phyloP scores from a whole-genome alignment of 2,329 filamentous ascomycete genomes.

The Cordyceps fumosorosea region DNA sequence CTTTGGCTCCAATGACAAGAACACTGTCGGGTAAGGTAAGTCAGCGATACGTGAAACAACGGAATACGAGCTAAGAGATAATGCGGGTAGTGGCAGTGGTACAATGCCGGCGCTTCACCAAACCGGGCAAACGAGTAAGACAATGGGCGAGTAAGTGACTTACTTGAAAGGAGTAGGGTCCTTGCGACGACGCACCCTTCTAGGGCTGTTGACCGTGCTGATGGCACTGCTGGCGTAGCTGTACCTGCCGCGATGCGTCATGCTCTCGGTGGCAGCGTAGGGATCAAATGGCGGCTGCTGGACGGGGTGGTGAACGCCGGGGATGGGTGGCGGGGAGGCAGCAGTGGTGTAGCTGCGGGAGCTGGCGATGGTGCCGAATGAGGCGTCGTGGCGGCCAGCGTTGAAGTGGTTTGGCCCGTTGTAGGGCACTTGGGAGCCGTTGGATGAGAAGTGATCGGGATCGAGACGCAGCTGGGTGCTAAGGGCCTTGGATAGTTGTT shows the following conservation, averaged over 20 bases:
- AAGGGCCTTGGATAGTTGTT: slow-evolving; percentile 39
- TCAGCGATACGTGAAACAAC: slow-evolving; percentile 1
- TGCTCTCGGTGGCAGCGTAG: slow-evolving; percentile 82
- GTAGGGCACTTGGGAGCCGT: slow-evolving; percentile 38
- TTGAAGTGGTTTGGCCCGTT: not conserved
- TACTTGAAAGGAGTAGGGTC: slow-evolving; percentile 98
- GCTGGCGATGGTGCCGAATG: slow-evolving; percentile 31
- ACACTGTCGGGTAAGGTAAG: slow-evolving; percentile 49
- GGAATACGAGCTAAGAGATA: not conserved
- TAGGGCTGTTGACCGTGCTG: slow-evolving; percentile 87
- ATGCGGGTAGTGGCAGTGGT: not conserved
- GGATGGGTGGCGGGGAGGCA: slow-evolving; percentile 51
- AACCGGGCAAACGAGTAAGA: not conserved
- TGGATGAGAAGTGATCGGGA: slow-evolving; percentile 10
- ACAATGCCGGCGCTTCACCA: not conserved
- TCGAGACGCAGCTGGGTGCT: slow-evolving; percentile 55
- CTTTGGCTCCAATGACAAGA: slow-evolving; percentile 79
- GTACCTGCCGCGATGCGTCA: slow-evolving; percentile 92
- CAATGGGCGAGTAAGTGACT: slow-evolving; percentile 35
- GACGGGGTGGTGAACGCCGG: slow-evolving; percentile 54
- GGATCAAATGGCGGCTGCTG: slow-evolving; percentile 59
- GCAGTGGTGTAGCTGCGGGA: slow-evolving; percentile 35
- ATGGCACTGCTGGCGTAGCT: slow-evolving; percentile 91
- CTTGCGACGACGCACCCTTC: slow-evolving; percentile 87
- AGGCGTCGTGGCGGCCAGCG: slow-evolving; percentile 21